Percentiles rank a stretch among this genome's conserved stretches.
Conservation (phyloP, 1,139 yeast species). For the Candida tetrigidarum region DNA sequence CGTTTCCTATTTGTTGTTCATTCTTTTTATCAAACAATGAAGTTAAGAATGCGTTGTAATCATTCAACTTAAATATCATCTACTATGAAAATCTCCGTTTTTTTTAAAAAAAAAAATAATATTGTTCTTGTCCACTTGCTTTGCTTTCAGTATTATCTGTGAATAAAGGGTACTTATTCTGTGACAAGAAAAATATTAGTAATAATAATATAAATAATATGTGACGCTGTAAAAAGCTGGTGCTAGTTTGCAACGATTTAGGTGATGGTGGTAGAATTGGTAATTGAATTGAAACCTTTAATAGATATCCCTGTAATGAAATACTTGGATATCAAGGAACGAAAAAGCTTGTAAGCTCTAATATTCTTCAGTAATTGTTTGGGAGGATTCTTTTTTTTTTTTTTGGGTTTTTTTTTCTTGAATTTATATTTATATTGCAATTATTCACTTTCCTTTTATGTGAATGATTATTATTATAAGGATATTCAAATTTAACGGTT, state of each 20-base stretch:
- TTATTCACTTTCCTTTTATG: conserved; percentile 1
- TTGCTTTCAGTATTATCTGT: no score
- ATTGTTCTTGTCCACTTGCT: background rate
- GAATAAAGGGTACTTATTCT: no score
- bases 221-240: no score
- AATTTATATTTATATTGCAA: conserved; percentile 1
- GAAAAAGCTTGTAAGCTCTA: no score
- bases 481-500: background rate
- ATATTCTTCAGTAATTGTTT: background rate
- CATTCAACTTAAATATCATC: conserved; percentile 37
- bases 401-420: background rate
- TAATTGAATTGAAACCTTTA: no score
- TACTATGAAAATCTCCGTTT: no score
- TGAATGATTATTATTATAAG: background rate
- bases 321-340: no score
- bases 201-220: no score
- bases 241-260: no score
- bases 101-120: background rate
- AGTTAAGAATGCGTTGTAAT: conserved; percentile 35
- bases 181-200: no score
- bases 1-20: conserved; percentile 9
- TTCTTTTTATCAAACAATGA: conserved; percentile 31
- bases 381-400: background rate
- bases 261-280: no score
- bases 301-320: no score